phyloP scores from a whole-genome alignment of 2,329 filamentous ascomycete species.

The Cytospora paraplurivora region DNA sequence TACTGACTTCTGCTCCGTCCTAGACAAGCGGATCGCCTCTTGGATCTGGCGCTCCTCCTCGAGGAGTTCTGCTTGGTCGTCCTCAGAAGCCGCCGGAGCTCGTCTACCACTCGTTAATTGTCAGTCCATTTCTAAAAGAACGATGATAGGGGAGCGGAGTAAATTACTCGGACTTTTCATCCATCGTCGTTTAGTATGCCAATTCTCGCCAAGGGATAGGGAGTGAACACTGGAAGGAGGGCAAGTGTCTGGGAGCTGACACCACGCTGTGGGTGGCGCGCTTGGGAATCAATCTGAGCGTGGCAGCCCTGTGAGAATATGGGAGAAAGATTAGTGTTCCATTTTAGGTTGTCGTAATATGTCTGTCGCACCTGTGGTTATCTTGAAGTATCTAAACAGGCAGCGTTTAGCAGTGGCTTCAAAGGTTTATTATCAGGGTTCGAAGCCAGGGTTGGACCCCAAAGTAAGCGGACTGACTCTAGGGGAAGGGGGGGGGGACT shows the following conservation, averaged over 20 bases:
- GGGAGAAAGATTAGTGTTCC: too few relatives aligned
- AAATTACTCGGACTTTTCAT: neutral
- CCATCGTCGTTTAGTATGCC: neutral
- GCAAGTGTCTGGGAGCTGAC: neutral
- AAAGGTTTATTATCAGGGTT: too few relatives aligned
- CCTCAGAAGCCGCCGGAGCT: neutral
- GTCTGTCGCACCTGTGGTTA: too few relatives aligned
- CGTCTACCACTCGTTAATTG: neutral
- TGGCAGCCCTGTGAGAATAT: neutral
- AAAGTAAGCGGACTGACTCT: too few relatives aligned
- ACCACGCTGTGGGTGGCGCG: neutral
- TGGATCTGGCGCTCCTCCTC: slow-evolving; percentile 15
- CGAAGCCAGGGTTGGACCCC: too few relatives aligned
- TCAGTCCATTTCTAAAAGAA: neutral
- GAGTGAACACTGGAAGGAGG: too few relatives aligned
- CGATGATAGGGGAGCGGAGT: neutral
- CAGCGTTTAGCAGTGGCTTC: too few relatives aligned
- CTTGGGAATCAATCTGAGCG: neutral
- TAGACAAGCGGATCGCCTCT: slow-evolving; percentile 18
- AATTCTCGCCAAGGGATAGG: too few relatives aligned
- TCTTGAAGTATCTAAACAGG: too few relatives aligned
- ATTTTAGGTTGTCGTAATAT: too few relatives aligned
- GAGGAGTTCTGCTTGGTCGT: neutral
- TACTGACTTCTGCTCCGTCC: slow-evolving; percentile 5
- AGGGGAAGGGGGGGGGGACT: too few relatives aligned